Evolutionary conservation across 768 basidiomycete genomes (phyloP).

Genomic region (Amanita muscaria): DNA sequence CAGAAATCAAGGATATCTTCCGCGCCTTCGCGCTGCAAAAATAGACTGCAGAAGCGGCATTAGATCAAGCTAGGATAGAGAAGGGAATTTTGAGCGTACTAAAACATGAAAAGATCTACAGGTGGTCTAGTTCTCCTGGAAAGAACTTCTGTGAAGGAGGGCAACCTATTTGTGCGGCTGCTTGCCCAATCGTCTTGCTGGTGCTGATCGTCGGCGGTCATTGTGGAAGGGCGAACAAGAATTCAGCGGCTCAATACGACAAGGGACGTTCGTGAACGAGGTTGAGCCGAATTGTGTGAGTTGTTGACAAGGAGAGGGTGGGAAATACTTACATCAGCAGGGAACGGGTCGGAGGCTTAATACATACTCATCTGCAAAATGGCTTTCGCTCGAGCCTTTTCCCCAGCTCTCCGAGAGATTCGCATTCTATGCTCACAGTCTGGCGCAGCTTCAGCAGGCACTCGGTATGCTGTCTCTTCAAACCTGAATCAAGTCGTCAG

Average conservation of each 20-base stretch:
- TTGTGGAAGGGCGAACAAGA: neutral
- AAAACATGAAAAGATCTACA: slow-evolving; percentile 98
- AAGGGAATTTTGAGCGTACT: slow-evolving; percentile 45
- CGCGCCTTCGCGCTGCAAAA: slow-evolving; percentile 90
- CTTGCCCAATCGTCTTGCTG: slow-evolving; percentile 68
- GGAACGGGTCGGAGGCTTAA: slow-evolving; percentile 1
- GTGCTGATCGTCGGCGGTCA: slow-evolving; percentile 38
- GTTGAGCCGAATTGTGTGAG: slow-evolving; percentile 6
- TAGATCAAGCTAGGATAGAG: neutral
- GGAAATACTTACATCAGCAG: slow-evolving; percentile 29
- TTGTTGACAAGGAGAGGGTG: slow-evolving; percentile 25
- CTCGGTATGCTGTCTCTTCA: slow-evolving; percentile 44
- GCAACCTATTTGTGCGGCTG: slow-evolving; percentile 66
- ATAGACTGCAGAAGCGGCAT: slow-evolving; percentile 63
- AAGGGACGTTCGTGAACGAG: slow-evolving; percentile 18
- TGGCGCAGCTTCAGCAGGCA: slow-evolving; percentile 67
- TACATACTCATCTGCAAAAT: no score
- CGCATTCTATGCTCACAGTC: slow-evolving; percentile 76
- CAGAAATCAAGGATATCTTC: slow-evolving; percentile 98
- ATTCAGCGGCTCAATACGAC: slow-evolving; percentile 15
- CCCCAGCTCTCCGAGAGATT: slow-evolving; percentile 73
- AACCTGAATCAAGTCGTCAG: neutral
- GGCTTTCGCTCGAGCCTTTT: slow-evolving; percentile 66
- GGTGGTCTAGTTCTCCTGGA: slow-evolving; percentile 87
- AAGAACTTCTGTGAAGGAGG: slow-evolving; percentile 87